Evolutionary conservation across 257 asterid genomes (phyloP).

Genomic region (Rehmannia glutinosa): DNA sequence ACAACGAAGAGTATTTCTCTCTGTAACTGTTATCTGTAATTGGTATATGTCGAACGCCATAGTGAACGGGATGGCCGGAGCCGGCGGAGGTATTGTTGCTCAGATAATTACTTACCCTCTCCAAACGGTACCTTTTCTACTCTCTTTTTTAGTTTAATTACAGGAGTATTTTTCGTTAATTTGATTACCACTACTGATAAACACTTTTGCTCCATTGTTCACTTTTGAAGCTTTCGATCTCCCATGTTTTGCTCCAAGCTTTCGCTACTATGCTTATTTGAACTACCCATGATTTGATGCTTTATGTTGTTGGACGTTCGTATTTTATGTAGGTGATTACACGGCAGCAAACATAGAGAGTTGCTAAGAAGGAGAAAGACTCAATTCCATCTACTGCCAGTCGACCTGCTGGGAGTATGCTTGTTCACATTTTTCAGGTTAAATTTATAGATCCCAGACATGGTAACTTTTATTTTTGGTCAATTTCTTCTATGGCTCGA

Average conservation of each 20-base stretch:
- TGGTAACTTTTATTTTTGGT: neutral
- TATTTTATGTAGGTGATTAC: slow-evolving; percentile 90
- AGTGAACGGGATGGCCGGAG: slow-evolving; percentile 85
- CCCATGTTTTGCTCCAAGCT: neutral
- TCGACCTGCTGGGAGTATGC: slow-evolving; percentile 31
- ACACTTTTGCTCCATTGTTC: neutral
- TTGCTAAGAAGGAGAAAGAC: slow-evolving; percentile 44
- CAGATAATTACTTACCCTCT: slow-evolving; percentile 87
- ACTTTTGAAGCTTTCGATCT: neutral
- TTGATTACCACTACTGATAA: neutral
- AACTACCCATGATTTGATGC: too few relatives aligned
- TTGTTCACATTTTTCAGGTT: slow-evolving; percentile 65
- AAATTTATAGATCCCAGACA: neutral
- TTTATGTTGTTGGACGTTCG: too few relatives aligned
- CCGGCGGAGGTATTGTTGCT: slow-evolving; percentile 85
- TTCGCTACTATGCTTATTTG: neutral
- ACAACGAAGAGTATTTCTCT: too few relatives aligned
- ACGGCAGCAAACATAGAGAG: slow-evolving; percentile 90
- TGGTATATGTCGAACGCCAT: slow-evolving; percentile 78
- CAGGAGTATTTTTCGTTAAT: neutral
- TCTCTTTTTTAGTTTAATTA: neutral
- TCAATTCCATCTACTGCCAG: slow-evolving; percentile 18
- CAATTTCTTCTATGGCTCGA: neutral
- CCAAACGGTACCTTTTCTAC: slow-evolving; percentile 49
- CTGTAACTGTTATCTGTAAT: neutral